phyloP scores from a whole-genome alignment of 1,284 basidiomycete species.

The Anthracocystis walkeri region DNA sequence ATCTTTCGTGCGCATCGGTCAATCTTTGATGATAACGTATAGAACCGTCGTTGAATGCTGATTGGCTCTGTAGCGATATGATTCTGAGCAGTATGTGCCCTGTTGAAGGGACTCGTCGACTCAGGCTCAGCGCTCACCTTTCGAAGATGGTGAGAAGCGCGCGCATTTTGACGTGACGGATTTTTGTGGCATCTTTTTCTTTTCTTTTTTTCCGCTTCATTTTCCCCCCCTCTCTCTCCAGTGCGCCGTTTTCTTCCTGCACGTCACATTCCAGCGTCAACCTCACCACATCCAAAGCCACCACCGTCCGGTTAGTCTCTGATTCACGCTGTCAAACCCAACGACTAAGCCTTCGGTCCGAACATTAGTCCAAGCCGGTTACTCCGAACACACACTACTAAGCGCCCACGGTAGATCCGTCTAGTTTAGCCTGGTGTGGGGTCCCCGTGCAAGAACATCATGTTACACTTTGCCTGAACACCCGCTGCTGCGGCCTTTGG shows the following conservation, averaged over 20 bases:
- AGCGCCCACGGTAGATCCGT: too few relatives aligned
- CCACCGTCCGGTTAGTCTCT: too few relatives aligned
- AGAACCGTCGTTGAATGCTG: not conserved
- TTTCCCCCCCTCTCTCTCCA: too few relatives aligned
- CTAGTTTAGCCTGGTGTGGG: too few relatives aligned
- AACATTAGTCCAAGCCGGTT: too few relatives aligned
- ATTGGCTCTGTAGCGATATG: not conserved
- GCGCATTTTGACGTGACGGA: conserved; percentile 7
- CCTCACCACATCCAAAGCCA: too few relatives aligned
- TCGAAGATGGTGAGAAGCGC: not conserved
- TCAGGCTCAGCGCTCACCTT: not conserved
- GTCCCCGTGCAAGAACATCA: too few relatives aligned
- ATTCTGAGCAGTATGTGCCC: not conserved
- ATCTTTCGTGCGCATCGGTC: not conserved
- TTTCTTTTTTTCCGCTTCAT: not conserved
- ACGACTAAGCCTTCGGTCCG: too few relatives aligned
- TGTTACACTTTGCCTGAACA: too few relatives aligned
- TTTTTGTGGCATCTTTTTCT: not conserved
- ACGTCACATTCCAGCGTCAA: conserved; percentile 25
- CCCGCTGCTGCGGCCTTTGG: too few relatives aligned
- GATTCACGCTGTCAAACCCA: too few relatives aligned
- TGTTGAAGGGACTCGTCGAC: not conserved
- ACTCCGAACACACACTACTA: too few relatives aligned
- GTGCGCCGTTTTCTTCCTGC: conserved; percentile 16
- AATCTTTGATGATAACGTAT: not conserved